Evolutionary conservation across 495 filamentous ascomycete species (phyloP).

Genomic region (Annulohypoxylon nitens): DNA sequence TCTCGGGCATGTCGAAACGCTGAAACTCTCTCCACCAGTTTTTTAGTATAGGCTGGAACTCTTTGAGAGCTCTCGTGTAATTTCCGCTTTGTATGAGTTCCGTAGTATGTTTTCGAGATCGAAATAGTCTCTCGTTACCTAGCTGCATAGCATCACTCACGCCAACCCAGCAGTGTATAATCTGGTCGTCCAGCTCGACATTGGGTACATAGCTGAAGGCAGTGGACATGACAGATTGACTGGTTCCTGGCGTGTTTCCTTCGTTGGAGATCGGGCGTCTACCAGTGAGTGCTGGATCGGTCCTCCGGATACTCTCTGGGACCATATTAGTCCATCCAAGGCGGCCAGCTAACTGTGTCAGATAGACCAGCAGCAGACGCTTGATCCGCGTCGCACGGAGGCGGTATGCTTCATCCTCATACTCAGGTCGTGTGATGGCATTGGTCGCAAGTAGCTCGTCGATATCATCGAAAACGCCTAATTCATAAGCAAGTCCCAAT

Average conservation of each 20-base stretch:
- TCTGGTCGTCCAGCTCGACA: constrained; percentile 75
- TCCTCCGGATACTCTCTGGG: constrained; percentile 69
- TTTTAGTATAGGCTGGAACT: constrained; percentile 80
- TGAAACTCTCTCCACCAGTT: constrained; percentile 84
- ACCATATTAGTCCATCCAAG: constrained; percentile 96
- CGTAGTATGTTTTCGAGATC: constrained; percentile 84
- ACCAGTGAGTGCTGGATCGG: constrained; percentile 60
- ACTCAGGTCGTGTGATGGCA: constrained; percentile 69
- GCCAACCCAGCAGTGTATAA: constrained; percentile 92
- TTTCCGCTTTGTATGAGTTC: constrained; percentile 86
- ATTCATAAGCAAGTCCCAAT: constrained; percentile 88
- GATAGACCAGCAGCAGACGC: constrained; percentile 86
- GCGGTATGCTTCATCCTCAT: constrained; percentile 78
- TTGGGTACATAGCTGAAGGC: constrained; percentile 70
- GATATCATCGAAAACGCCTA: constrained; percentile 92
- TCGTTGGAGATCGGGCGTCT: constrained; percentile 62
- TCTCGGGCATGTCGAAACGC: constrained; percentile 73
- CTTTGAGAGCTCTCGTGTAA: constrained; percentile 82
- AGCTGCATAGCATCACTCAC: constrained; percentile 90
- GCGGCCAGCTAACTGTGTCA: constrained; percentile 91
- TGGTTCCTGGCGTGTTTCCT: constrained; percentile 67
- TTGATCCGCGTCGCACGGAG: constrained; percentile 85
- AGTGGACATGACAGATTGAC: constrained; percentile 63
- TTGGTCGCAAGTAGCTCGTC: constrained; percentile 68
- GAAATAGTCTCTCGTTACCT: constrained; percentile 86